phyloP scores from a whole-genome alignment of 345 rosid genomes.

The Dovyalis caffra region DNA sequence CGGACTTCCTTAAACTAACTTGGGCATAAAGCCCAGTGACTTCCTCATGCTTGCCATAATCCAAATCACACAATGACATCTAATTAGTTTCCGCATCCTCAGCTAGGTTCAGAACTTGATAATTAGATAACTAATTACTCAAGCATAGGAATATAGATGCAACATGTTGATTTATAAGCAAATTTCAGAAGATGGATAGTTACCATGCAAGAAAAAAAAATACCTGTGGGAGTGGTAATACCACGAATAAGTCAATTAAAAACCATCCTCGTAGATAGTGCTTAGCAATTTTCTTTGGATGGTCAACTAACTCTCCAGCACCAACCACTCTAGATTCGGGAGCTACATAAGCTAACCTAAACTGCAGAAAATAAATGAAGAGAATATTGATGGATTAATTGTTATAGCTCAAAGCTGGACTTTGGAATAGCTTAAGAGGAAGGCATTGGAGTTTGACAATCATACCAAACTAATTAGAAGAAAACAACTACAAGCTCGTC shows the following conservation, averaged over 20 bases:
- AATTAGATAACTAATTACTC: not conserved
- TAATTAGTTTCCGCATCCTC: not conserved
- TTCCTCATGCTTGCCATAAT: not conserved
- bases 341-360: conserved; percentile 80
- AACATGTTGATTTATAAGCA: not conserved
- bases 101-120: not conserved
- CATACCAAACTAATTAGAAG: not conserved
- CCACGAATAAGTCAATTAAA: conserved; percentile 53
- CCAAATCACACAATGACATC: not conserved
- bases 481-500: not conserved
- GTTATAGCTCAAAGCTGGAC: not conserved
- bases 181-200: not conserved
- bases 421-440: not conserved
- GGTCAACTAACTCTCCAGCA: conserved; percentile 85
- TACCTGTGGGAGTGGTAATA: conserved; percentile 88
- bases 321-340: conserved; percentile 82
- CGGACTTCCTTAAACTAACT: not conserved
- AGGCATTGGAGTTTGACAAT: not conserved
- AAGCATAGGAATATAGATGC: not conserved
- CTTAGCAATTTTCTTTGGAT: conserved; percentile 65
- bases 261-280: conserved; percentile 61
- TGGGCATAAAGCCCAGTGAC: not conserved
- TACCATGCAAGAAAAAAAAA: conserved; percentile 23
- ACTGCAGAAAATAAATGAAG: conserved; percentile 46
- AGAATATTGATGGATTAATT: not conserved